Percentiles rank a stretch among this genome's conserved stretches.
phyloP scores from a whole-genome alignment of 805 yeast species.

The Wickerhamomyces subpelliculosus region DNA sequence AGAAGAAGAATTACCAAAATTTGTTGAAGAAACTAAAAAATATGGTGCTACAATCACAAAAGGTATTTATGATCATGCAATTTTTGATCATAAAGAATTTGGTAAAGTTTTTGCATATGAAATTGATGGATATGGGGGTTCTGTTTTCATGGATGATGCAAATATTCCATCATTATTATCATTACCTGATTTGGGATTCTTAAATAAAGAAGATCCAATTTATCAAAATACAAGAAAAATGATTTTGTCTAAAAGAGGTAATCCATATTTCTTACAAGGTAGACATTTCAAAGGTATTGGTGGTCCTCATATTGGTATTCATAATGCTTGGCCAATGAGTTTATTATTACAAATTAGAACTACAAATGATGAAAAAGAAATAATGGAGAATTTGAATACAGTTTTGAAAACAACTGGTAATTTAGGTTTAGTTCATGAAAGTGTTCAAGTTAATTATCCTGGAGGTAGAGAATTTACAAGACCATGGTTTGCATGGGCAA shows the following conservation, averaged over 20 bases:
- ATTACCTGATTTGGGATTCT: slow-evolving; percentile 72
- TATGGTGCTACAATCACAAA: slow-evolving; percentile 36
- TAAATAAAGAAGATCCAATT: slow-evolving; percentile 41
- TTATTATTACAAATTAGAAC: slow-evolving; percentile 72
- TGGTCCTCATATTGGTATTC: slow-evolving; percentile 83
- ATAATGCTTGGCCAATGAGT: slow-evolving; percentile 89
- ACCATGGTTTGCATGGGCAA: slow-evolving; percentile 94
- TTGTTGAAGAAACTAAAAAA: slow-evolving; percentile 23
- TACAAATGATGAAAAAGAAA: slow-evolving; percentile 64
- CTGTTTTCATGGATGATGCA: slow-evolving; percentile 81
- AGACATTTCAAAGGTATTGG: slow-evolving; percentile 68
- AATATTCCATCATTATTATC: slow-evolving; percentile 79
- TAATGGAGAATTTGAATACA: slow-evolving; percentile 37
- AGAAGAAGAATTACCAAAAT: slow-evolving; percentile 24
- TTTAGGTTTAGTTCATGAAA: slow-evolving; percentile 80
- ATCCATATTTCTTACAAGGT: slow-evolving; percentile 73
- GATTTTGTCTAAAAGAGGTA: slow-evolving; percentile 62
- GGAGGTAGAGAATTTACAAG: slow-evolving; percentile 52
- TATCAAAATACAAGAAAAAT: slow-evolving; percentile 76
- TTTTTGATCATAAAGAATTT: slow-evolving; percentile 56
- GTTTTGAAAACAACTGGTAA: slow-evolving; percentile 61
- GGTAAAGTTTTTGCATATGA: slow-evolving; percentile 85
- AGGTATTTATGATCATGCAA: slow-evolving; percentile 60
- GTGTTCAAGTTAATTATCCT: slow-evolving; percentile 55
- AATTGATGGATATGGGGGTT: slow-evolving; percentile 80